Evolutionary conservation across 495 filamentous ascomycete species (phyloP), one percentile per base, ranked within the genome.

Genomic region (Pyronema omphalodes): DNA sequence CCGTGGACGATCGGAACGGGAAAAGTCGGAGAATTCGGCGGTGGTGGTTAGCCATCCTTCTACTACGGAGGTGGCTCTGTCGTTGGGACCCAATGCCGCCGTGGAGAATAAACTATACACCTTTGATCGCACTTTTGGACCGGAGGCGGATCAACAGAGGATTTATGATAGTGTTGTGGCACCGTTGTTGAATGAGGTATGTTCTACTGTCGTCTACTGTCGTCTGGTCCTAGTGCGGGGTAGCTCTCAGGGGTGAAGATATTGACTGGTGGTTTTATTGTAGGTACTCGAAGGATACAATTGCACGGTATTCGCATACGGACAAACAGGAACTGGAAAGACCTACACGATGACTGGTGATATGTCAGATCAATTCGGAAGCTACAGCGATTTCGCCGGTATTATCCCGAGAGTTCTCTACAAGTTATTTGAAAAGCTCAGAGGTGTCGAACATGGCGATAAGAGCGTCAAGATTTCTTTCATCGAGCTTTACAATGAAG

Each of bases 341-440:
- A 98, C 91, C 34, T 98, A 98, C 67, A 98, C 91, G 3, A 98
- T 98, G 91, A 93, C 93, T 3, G 91, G 91, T 36, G 88, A 98
- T 63, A 94, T 98, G 83, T 82, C 74, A 8, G 82, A 91, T 57
- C 85, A 80, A 0, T 71, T 87, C 44, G 86, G 86, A 3, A 77
- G 93, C 45, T 73, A 94, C 14, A 86, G 88, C 3, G 91, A 95
- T 53, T 81, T 81, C 29, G 91, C 91, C 11, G 91, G 91, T 48
- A 95, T 98, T 55, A 89, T 96, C 55, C 91, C 91, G 1, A 80
- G 91, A 18, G 86, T 83, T 0, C 71, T 98, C 7, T 82, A 94
- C 56, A 79, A 84, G 0, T 71, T 98, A 0, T 98, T 96, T 65
- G 71, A 74, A 58, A 88, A 85, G 65, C 75, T 98, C 1, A 52